Evolutionary conservation across 225 moss, liverwort and hornwort genomes (phyloP), one percentile per base, ranked within the genome.

Genomic region (Ulota crispa): DNA sequence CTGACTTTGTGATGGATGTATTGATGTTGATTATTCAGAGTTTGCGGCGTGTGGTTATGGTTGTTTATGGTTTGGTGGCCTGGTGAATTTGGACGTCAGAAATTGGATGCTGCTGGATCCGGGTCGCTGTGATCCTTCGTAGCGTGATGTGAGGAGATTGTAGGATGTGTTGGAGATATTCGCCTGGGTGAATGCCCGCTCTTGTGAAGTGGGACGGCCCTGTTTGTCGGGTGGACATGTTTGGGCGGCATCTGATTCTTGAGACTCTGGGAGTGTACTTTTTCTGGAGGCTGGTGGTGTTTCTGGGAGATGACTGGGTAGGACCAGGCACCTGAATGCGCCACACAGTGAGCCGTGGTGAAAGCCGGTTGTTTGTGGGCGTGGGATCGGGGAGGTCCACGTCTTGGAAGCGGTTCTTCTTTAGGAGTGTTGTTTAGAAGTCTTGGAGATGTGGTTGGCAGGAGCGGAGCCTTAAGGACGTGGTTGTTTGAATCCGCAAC

Each of bases 71-170:
- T 89, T 93, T 89, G 85, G 88, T 89, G 93, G 90, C 73, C 80
- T 93, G 91, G 89, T 87, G 91, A 86, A 84, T 83, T 82, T 92
- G 91, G 86, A 89, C 89, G 94, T 91, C 95, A 94, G 95, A 97
- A 77, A 83, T 84, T 87, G 93, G 93, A 81, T 87, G 95, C 90
- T 93, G 95, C 91, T 92, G 95, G 90, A 90, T 93, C 92, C 88
- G 92, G 78, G 84, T 80, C 78, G 86, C 54, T 90, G 81, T 83
- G 82, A 72, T 84, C 78, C 81, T 83, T 86, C 83, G 86, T 78
- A 82, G 68, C 86, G 74, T 86, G 70, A 80, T 90, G 82, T 84
- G 82, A 86, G 80, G 84, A 78, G 84, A 72, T 84, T 71, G 82
- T 90, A 82, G 82, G 82, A 88, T 76, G 70, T 85, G 60, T 85